Conservation (phyloP, 345 rosid species). For the Euphorbia peplus region DNA sequence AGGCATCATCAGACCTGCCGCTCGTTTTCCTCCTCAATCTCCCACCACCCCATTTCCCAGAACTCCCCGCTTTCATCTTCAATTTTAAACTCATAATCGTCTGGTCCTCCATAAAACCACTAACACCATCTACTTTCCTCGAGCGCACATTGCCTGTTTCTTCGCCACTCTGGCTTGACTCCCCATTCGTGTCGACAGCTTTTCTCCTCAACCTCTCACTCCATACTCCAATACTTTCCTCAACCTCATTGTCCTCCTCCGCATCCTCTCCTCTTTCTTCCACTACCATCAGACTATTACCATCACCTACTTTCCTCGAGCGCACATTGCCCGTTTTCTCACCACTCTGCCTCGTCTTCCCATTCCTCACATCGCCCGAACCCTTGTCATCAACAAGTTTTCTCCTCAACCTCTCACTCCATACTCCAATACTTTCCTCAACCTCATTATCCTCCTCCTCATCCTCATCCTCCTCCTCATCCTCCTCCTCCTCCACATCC, state of each 20-base stretch:
- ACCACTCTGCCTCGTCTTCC: neutral
- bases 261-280: slow-evolving; percentile 30
- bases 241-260: slow-evolving; percentile 26
- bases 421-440: slow-evolving; percentile 23
- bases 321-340: slow-evolving; percentile 17
- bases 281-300: too few species aligned
- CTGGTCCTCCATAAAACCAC: slow-evolving; percentile 8
- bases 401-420: slow-evolving; percentile 31
- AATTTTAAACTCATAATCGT: neutral
- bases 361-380: neutral
- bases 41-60: slow-evolving; percentile 34
- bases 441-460: slow-evolving; percentile 26
- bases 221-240: slow-evolving; percentile 25
- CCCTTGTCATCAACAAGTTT: slow-evolving; percentile 13
- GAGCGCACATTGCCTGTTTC: slow-evolving; percentile 18
- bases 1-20: slow-evolving; percentile 30
- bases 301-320: slow-evolving; percentile 28
- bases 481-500: slow-evolving; percentile 37
- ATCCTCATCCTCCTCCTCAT: slow-evolving; percentile 48
- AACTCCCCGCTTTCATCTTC: neutral
- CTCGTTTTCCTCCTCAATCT: slow-evolving; percentile 41
- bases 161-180: slow-evolving; percentile 3
- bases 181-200: neutral
- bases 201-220: slow-evolving; percentile 30
- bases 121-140: slow-evolving; percentile 29